Evolutionary conservation across 208 protist genomes (phyloP).

Genomic region (Wallacemonas rigidus): DNA sequence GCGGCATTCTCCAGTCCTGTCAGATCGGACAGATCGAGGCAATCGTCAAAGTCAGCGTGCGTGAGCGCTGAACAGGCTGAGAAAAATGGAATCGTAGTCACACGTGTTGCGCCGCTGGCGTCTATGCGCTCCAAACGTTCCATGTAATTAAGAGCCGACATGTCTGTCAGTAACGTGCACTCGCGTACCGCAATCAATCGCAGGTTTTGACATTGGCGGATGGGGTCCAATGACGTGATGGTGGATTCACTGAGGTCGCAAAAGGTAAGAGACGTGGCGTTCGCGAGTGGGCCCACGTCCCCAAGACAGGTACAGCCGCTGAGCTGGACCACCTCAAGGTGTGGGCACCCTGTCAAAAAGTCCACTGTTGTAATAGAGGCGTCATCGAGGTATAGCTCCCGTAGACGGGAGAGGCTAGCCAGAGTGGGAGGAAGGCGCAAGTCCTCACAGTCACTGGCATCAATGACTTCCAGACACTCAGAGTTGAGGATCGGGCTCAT

Average conservation of each 20-base stretch:
- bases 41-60: not conserved
- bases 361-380: not conserved
- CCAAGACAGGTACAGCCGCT: not conserved
- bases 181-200: not conserved
- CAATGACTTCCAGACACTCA: conserved; percentile 1
- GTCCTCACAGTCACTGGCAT: not conserved
- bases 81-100: not conserved
- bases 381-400: not conserved
- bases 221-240: not conserved
- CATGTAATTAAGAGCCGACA: not conserved
- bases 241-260: not conserved
- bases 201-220: not conserved
- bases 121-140: not conserved
- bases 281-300: not conserved
- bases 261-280: not conserved
- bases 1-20: not conserved
- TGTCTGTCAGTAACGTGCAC: not conserved
- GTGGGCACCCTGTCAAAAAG: not conserved
- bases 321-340: conserved; percentile 1
- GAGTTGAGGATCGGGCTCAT: not conserved
- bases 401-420: not conserved
- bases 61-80: not conserved
- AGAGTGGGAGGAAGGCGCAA: not conserved
- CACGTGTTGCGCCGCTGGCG: too few relatives aligned
- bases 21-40: not conserved